These are phyloP conservation scores for Hypoxylon sp. DNA, from an alignment of 2,329 filamentous ascomycete species.

Conservation along the genomic window DNA sequence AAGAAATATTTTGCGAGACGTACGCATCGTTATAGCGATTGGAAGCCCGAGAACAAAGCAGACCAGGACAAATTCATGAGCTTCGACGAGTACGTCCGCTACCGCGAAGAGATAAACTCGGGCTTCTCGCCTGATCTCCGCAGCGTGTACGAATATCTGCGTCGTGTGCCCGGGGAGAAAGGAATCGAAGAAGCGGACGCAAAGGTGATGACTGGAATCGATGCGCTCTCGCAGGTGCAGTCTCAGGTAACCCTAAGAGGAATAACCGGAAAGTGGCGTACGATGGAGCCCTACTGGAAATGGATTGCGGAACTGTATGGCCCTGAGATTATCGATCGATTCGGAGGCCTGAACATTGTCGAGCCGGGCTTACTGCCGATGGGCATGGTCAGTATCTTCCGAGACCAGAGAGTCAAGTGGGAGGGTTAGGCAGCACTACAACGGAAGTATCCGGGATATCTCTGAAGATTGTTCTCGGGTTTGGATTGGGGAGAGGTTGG, in stretches of 20 bases:
- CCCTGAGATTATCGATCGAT: slow-evolving; percentile 57
- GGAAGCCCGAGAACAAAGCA: slow-evolving; percentile 47
- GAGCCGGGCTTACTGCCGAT: slow-evolving; percentile 59
- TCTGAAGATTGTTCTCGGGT: too few species aligned
- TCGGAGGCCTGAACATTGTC: slow-evolving; percentile 60
- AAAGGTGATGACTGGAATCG: slow-evolving; percentile 43
- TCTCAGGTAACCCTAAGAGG: slow-evolving; percentile 32
- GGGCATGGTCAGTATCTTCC: slow-evolving; percentile 60
- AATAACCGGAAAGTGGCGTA: slow-evolving; percentile 46
- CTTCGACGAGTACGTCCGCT: slow-evolving; percentile 58
- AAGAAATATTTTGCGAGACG: slow-evolving; percentile 32
- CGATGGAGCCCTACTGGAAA: slow-evolving; percentile 59
- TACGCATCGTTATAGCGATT: slow-evolving; percentile 39
- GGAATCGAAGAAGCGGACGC: slow-evolving; percentile 45
- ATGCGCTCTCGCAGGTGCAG: slow-evolving; percentile 32
- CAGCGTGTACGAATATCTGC: slow-evolving; percentile 53
- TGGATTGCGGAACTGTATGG: slow-evolving; percentile 62
- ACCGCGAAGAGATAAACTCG: slow-evolving; percentile 50
- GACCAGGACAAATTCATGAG: slow-evolving; percentile 57
- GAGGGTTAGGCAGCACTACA: slow-evolving; percentile 46
- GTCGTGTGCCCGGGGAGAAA: slow-evolving; percentile 49
- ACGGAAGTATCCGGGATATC: neutral
- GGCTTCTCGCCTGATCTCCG: slow-evolving; percentile 44
- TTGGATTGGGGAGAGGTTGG: too few species aligned
- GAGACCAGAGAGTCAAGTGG: slow-evolving; percentile 59